Percentiles rank a stretch among this genome's conserved stretches.
Conservation (phyloP, 352 stramenopile species). For the Globisporangium nodosum region DNA sequence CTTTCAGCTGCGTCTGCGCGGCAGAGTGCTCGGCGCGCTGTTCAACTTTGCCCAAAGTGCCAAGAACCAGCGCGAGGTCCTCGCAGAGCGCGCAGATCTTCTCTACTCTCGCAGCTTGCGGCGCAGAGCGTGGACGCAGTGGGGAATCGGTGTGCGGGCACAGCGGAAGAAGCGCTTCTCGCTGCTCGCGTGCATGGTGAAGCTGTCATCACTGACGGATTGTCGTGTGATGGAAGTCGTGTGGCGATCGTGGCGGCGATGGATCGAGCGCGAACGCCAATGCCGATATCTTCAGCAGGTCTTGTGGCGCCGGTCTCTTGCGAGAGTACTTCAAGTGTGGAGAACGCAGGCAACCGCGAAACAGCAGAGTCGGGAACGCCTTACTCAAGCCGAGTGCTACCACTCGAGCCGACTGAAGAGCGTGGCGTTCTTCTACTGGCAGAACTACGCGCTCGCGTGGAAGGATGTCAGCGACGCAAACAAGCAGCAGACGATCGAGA, state of each 20-base stretch:
- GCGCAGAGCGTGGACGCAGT: slow-evolving; percentile 9
- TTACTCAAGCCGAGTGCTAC: slow-evolving; percentile 19
- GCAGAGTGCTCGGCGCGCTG: slow-evolving; percentile 3
- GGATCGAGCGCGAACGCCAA: slow-evolving; percentile 7
- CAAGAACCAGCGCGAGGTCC: slow-evolving; percentile 7
- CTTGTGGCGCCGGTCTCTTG: not conserved
- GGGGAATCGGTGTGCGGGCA: slow-evolving; percentile 15
- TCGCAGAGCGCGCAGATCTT: slow-evolving; percentile 8
- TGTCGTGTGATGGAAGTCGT: slow-evolving; percentile 17
- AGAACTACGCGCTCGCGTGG: slow-evolving; percentile 72
- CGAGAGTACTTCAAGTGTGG: slow-evolving; percentile 13
- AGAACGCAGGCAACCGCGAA: not conserved
- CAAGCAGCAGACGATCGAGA: not conserved
- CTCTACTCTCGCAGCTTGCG: slow-evolving; percentile 4
- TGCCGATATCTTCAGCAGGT: slow-evolving; percentile 6
- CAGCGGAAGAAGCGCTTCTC: slow-evolving; percentile 35
- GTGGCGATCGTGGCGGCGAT: slow-evolving; percentile 16
- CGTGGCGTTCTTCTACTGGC: slow-evolving; percentile 62
- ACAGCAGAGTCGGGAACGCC: slow-evolving; percentile 10
- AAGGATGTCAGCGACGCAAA: slow-evolving; percentile 30
- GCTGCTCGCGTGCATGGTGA: slow-evolving; percentile 47
- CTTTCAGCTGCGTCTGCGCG: slow-evolving; percentile 1
- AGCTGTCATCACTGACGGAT: slow-evolving; percentile 24
- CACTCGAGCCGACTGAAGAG: slow-evolving; percentile 25
- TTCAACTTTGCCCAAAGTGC: not conserved